Evolutionary conservation across 306 rosid species (phyloP), one percentile per base, ranked within the genome.

Genomic region (Rubus idaeus): DNA sequence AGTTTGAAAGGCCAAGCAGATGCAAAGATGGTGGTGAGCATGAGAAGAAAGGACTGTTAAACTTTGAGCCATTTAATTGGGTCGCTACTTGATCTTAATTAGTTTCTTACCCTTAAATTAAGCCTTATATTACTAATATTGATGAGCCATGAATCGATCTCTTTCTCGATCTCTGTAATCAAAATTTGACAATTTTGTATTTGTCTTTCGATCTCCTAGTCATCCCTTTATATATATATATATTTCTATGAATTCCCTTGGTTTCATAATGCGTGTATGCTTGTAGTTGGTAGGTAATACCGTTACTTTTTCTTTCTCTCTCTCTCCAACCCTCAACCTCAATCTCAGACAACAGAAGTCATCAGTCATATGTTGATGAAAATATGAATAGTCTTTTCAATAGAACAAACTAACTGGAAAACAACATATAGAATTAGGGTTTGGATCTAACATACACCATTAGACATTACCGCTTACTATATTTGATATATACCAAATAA

Each of bases 11-110:
- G 68, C 70, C 44, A 67, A 79, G 88, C 68, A 84, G 89, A 77
- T 88, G 91, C 92, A 91, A 87, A 56, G 90, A 84, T 45, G 88
- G 89, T 51, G 84, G 79, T 21, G 86, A 91, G 5, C 79, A 62
- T 51, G 92, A 87, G 75, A 83, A 83, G 73, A 79, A 72, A 21
- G 71, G 84, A 62, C 68, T 82, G 68, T 79, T 88, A 50, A 85
- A 84, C 80, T 81, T 89, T 85, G 88, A 84, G 47, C 68, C 84
- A 14, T 75, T 75, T 57, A 64, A 40, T 40, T 88, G 85, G 88
- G 94, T 94, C 79, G 87, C 84, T 68, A 77, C 90, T 71, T 89
- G 88, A 63, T 80, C 69, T 49, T 46, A 11, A 41, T 21, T 20
- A 75, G 70, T 65, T 18, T 5, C 66, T 23, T 23, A 23, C 26